Percentiles rank a stretch among this genome's conserved stretches.
These are phyloP conservation scores for Tieghemiomyces parasiticus DNA, from an alignment of 192 early-diverging fungal species.

Conservation along the genomic window DNA sequence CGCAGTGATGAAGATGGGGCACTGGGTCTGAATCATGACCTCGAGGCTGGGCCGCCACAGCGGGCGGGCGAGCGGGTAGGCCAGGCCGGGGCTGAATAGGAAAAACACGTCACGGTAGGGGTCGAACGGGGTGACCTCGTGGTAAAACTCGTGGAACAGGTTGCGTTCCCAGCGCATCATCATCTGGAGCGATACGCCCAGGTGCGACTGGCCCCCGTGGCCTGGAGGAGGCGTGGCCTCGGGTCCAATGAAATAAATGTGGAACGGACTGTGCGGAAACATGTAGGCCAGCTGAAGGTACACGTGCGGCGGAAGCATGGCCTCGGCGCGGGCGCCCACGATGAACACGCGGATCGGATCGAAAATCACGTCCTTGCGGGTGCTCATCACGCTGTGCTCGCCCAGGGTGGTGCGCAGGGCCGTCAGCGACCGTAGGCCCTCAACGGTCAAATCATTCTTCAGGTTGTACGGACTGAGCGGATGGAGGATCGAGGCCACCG, in stretches of 20 bases:
- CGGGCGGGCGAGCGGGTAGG: constrained; percentile 37
- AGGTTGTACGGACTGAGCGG: constrained; percentile 54
- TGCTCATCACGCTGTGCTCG: constrained; percentile 27
- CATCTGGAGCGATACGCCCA: constrained; percentile 34
- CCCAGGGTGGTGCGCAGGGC: constrained; percentile 33
- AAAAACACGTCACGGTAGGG: constrained; percentile 67
- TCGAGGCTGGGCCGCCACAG: constrained; percentile 51
- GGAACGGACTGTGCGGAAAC: constrained; percentile 54
- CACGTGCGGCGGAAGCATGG: constrained; percentile 55
- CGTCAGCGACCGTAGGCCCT: constrained; percentile 58
- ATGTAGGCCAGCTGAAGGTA: constrained; percentile 56
- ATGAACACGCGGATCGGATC: constrained; percentile 51
- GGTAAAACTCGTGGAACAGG: constrained; percentile 46
- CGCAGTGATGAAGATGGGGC: constrained; percentile 60
- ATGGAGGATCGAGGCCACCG: constrained; percentile 55
- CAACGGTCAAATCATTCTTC: constrained; percentile 43
- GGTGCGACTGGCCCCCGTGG: constrained; percentile 30
- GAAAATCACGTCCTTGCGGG: constrained; percentile 31
- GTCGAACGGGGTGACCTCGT: constrained; percentile 46
- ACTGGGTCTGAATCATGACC: constrained; percentile 56
- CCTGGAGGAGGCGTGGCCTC: constrained; percentile 38
- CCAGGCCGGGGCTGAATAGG: constrained; percentile 60
- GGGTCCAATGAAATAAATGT: constrained; percentile 69
- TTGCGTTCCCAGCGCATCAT: constrained; percentile 50
- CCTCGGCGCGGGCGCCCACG: constrained; percentile 58